These are phyloP conservation scores for Wickerhamomyces hampshirensis DNA, from an alignment of 805 yeast species.

Conservation along the genomic window DNA sequence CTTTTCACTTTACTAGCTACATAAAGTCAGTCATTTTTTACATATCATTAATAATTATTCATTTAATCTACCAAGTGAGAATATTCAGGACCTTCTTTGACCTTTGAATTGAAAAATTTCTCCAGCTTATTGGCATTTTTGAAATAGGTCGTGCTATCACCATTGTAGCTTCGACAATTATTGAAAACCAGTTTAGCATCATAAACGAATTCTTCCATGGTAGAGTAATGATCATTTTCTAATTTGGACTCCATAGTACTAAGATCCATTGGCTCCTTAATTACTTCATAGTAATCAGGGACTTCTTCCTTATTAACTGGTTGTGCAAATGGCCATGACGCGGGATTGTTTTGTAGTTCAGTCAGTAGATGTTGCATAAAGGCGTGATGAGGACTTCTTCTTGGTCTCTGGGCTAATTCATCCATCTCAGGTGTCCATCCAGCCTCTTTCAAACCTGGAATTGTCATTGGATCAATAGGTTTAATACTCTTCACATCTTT, in stretches of 20 bases:
- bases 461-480: slow-evolving; percentile 71
- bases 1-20: too few species aligned
- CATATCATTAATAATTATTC: slow-evolving; percentile 3
- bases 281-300: slow-evolving; percentile 92
- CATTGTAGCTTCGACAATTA: slow-evolving; percentile 89
- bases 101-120: slow-evolving; percentile 75
- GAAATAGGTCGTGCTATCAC: slow-evolving; percentile 90
- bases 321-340: slow-evolving; percentile 96
- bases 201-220: slow-evolving; percentile 86
- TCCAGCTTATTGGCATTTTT: slow-evolving; percentile 94
- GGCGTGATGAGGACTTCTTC: slow-evolving; percentile 90
- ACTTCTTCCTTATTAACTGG: slow-evolving; percentile 95
- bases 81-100: slow-evolving; percentile 90
- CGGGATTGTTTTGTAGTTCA: slow-evolving; percentile 90
- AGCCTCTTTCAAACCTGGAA: slow-evolving; percentile 88
- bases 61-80: slow-evolving; percentile 65
- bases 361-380: slow-evolving; percentile 84
- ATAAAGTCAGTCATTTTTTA: too few species aligned
- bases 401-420: slow-evolving; percentile 90
- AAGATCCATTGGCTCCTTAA: slow-evolving; percentile 97
- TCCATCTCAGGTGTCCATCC: slow-evolving; percentile 99
- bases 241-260: slow-evolving; percentile 92
- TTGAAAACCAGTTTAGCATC: slow-evolving; percentile 84
- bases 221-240: slow-evolving; percentile 86
- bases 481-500: slow-evolving; percentile 40